Percentiles rank a stretch among this genome's conserved stretches.
These are phyloP conservation scores for Colletotrichum falcatum DNA, from an alignment of 2,329 filamentous ascomycete species.

Conservation along the genomic window DNA sequence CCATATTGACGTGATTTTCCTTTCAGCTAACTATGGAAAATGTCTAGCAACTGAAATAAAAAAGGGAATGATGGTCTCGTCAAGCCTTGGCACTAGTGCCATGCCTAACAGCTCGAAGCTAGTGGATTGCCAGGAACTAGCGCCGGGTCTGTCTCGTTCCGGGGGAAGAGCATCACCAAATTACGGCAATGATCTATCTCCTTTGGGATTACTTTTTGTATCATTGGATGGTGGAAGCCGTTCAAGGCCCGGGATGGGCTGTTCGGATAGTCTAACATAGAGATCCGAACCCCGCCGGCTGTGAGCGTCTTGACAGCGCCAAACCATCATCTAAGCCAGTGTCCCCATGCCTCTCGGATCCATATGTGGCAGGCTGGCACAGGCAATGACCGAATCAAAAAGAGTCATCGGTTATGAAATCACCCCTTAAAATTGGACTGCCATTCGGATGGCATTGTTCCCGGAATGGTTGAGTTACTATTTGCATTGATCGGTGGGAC, in stretches of 20 bases:
- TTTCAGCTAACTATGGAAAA: not conserved
- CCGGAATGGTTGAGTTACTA: not conserved
- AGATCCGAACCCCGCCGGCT: conserved; percentile 3
- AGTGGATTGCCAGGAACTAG: conserved; percentile 21
- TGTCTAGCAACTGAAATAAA: not conserved
- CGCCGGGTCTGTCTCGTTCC: conserved; percentile 27
- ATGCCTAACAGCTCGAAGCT: conserved; percentile 1
- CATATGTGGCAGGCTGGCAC: not conserved
- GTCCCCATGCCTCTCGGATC: conserved; percentile 21
- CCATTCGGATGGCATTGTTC: not conserved
- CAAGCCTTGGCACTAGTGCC: conserved; percentile 21
- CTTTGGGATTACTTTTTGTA: not conserved
- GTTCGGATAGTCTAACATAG: conserved; percentile 16
- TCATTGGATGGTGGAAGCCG: conserved; percentile 23
- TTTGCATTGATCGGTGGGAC: not conserved
- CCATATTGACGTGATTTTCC: not conserved
- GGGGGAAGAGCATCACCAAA: conserved; percentile 14
- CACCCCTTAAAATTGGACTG: not conserved
- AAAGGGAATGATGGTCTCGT: conserved; percentile 22
- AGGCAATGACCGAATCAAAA: not conserved
- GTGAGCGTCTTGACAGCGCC: conserved; percentile 3
- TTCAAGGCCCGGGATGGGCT: not conserved
- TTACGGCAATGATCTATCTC: not conserved
- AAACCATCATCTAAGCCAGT: not conserved
- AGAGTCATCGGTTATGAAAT: too few relatives aligned